phyloP scores from a whole-genome alignment of 2,329 filamentous ascomycete genomes.

The Dactylellina leptospora region DNA sequence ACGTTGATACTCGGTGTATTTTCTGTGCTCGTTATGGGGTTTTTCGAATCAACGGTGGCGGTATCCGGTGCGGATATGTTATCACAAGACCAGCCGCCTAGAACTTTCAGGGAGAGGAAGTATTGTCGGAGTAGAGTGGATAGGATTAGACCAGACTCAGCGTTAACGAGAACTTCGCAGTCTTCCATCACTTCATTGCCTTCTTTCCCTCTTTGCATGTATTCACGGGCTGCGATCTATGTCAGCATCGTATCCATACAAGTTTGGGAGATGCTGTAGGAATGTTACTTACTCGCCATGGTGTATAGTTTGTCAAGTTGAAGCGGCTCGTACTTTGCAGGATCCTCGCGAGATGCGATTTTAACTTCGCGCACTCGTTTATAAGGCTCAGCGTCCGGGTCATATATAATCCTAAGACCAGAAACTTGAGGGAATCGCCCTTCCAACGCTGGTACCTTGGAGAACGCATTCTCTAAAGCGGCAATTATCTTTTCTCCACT shows the following conservation, averaged over 20 bases:
- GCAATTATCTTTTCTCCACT: constrained; percentile 76
- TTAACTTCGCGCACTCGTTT: constrained; percentile 56
- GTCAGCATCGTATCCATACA: background rate
- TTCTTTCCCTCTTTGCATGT: constrained; percentile 89
- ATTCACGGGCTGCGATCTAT: constrained; percentile 66
- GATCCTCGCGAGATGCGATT: constrained; percentile 29
- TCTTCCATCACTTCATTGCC: constrained; percentile 81
- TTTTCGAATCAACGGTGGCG: constrained; percentile 61
- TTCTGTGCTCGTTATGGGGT: constrained; percentile 56
- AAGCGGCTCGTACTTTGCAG: constrained; percentile 65
- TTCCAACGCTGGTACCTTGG: constrained; percentile 81
- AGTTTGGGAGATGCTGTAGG: background rate
- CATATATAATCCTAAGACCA: constrained; percentile 13
- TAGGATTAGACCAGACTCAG: constrained; percentile 87
- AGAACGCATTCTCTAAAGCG: constrained; percentile 86
- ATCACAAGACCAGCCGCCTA: constrained; percentile 79
- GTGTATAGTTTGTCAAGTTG: constrained; percentile 73
- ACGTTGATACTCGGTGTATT: constrained; percentile 54
- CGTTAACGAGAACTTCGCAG: constrained; percentile 79
- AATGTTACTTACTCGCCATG: constrained; percentile 70
- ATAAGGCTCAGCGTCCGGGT: constrained; percentile 54
- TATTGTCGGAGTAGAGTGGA: constrained; percentile 88
- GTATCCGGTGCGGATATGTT: constrained; percentile 67
- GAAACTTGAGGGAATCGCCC: constrained; percentile 60
- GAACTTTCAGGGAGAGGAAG: constrained; percentile 83